Conservation (phyloP, 2,329 filamentous ascomycete genomes). For the Botrytis cinerea region DNA sequence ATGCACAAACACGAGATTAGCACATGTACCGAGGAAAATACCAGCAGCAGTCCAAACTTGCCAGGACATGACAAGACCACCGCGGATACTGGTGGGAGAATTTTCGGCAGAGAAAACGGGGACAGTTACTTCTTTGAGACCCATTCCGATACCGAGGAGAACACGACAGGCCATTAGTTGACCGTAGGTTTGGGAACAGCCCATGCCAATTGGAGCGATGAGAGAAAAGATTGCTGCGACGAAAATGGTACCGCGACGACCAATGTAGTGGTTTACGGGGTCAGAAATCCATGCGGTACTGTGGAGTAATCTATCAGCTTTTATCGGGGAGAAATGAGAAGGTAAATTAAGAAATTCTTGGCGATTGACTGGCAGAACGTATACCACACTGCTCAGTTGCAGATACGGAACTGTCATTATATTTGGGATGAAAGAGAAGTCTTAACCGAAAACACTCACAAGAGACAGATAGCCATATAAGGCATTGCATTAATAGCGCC, state of each 20-base stretch:
- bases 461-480: slow-evolving; percentile 51
- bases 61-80: slow-evolving; percentile 57
- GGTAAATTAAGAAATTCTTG: neutral
- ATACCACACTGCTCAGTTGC: neutral
- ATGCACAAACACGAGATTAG: slow-evolving; percentile 64
- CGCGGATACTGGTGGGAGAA: slow-evolving; percentile 54
- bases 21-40: slow-evolving; percentile 66
- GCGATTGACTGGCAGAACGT: too few relatives aligned
- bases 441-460: slow-evolving; percentile 36
- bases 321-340: too few relatives aligned
- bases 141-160: slow-evolving; percentile 63
- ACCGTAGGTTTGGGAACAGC: slow-evolving; percentile 58
- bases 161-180: slow-evolving; percentile 58
- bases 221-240: slow-evolving; percentile 63
- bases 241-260: slow-evolving; percentile 66
- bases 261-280: slow-evolving; percentile 58
- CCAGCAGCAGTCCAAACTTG: slow-evolving; percentile 59
- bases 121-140: slow-evolving; percentile 54
- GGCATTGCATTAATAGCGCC: slow-evolving; percentile 57
- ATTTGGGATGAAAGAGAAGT: neutral
- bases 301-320: neutral
- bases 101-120: slow-evolving; percentile 58
- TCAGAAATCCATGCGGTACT: slow-evolving; percentile 60
- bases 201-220: slow-evolving; percentile 61
- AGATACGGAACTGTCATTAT: neutral